Base-by-base conservation (phyloP, 2,329 filamentous ascomycete genomes). In the Fusarium nurragi region DNA sequence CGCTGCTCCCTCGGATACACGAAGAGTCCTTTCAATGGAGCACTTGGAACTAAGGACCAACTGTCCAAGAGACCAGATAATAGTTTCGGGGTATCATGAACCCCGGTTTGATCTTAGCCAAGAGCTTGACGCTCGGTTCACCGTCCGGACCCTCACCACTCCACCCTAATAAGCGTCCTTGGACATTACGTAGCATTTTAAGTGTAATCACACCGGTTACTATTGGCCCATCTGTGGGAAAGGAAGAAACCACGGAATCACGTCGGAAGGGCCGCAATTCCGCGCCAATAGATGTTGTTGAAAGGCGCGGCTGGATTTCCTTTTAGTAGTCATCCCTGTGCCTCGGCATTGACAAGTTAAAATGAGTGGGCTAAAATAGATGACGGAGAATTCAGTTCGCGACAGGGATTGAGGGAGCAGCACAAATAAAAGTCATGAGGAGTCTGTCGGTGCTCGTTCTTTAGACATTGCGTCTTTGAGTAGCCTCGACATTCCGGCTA, bases 281-380 rank as follows among this genome's bases (percentile, higher is more conserved):
- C 30, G 63, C 50, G 54, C 60, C 59, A 52, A 64, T 57, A 54
- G 34, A 34, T 4, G 38, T 37, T 11, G 26, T 25, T n/a, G 14
- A 11, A 32, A 11, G 2, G 16, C 10, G 30, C 51, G 46, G 39
- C 36, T 43, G 44, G 23, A 40, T 44, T 41, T 50, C 26, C 12
- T 65, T 67, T 13, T 30, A 46, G 46, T 21, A 47, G 5, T 50
- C 21, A 38, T 53, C 64, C 64, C 59, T 45, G 19, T 65, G 51
- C 64, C 60, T 67, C 64, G 64, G 64, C 50, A 61, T 34, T 47
- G 30, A n/a, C 8, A 18, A 10, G 19, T 36, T 18, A 19, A 60
- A 54, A 54, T 60, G 26, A 25, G 28, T n/a, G 16, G 14, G 39
- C 34, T 18, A 21, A 60, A 40, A 43, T 38, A 43, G 23, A 36